phyloP scores from a whole-genome alignment of 208 protist genomes.

The Crithidia acanthocephali region DNA sequence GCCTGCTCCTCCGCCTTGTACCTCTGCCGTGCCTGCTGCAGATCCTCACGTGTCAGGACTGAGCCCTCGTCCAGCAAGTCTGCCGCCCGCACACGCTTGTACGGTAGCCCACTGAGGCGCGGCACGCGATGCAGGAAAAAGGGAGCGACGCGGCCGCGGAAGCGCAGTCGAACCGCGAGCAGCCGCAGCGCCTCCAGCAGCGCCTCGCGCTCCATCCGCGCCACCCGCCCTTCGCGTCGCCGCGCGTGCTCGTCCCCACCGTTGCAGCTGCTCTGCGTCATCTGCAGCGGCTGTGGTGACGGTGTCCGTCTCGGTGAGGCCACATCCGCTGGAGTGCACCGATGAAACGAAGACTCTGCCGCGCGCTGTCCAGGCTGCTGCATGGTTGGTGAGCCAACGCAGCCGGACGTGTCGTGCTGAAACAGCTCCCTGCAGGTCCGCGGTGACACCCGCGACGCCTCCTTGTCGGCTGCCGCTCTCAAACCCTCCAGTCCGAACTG shows the following conservation, averaged over 20 bases:
- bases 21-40: constrained; percentile 42
- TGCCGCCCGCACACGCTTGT: constrained; percentile 46
- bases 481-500: background rate
- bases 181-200: constrained; percentile 54
- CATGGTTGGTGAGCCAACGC: background rate
- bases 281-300: background rate
- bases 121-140: constrained; percentile 67
- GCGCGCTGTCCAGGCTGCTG: too few species aligned
- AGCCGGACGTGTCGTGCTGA: background rate
- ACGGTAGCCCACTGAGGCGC: constrained; percentile 72
- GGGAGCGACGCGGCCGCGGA: constrained; percentile 57
- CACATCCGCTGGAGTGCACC: background rate
- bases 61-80: constrained; percentile 40
- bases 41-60: constrained; percentile 47
- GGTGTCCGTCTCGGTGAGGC: too few species aligned
- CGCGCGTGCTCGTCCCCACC: background rate
- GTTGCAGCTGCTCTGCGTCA: background rate
- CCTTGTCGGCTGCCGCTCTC: background rate
- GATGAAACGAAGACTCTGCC: too few species aligned
- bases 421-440: constrained; percentile 2
- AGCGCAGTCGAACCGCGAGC: constrained; percentile 48
- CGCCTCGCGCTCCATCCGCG: constrained; percentile 37
- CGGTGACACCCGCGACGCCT: background rate
- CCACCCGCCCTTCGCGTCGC: background rate
- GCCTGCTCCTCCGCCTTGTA: constrained; percentile 50